Evolutionary conservation across 768 basidiomycete species (phyloP), one percentile per base, ranked within the genome.

Genomic region (Amyloporia xantha): DNA sequence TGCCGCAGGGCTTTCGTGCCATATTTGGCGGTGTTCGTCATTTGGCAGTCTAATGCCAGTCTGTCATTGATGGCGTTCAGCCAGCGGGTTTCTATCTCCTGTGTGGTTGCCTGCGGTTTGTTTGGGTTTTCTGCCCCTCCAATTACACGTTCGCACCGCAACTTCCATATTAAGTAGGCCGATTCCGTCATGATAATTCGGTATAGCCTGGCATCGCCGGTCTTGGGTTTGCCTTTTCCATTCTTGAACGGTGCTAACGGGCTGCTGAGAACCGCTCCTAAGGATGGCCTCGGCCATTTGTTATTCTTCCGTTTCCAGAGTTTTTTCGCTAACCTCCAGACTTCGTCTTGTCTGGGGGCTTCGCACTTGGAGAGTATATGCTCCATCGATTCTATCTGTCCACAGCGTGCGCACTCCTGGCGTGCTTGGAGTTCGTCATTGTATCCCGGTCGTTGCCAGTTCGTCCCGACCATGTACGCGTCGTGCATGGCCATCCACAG

Each of bases 351-450:
- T 1, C 47, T 53, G 2, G 46, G 37, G 3, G 46, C 44, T 1
- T 37, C 5, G 30, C 62, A 63, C 0, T 50, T 9, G 0, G 33
- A 39, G 1, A 63, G 50, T 4, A 63, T 61, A 38, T 65, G 63
- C 0, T 33, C 46, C 40, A 62, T 49, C 0, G 54, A 49, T 9
- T 66, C 62, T 0, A 20, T 37, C 7, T 17, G 39, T 0, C 39
- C 46, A 33, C 61, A 62, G 6, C 2, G 2, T 2, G 44, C 17
- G 26, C 59, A 62, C 24, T n/a, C 25, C 0, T 33, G 55, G 0
- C 56, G 15, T 1, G 21, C 27, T 15, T 49, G 50, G n/a, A 19
- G 43, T 35, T 41, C 49, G 0, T 51, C 47, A 0, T 57, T 49
- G 5, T 53, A n/a, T n/a, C n/a, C n/a, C n/a, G n/a, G n/a, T n/a